Percentiles rank a stretch among this genome's conserved stretches.
Evolutionary conservation across 352 stramenopile genomes (phyloP).

Genomic region (Blastocystis sp.): DNA sequence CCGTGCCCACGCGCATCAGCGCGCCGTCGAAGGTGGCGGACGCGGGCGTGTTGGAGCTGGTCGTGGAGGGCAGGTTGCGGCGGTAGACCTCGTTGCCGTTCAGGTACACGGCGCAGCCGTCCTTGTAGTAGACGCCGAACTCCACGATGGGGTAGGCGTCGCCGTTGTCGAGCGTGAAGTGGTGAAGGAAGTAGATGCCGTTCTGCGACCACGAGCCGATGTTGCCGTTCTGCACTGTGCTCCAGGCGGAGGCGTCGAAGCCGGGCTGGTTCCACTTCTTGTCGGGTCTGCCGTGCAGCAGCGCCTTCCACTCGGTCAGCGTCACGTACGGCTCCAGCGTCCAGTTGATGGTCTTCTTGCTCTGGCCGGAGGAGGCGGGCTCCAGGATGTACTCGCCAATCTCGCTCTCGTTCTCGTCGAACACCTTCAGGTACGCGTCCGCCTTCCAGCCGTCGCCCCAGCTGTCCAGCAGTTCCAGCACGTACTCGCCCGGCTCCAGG

Average conservation of each 20-base stretch:
- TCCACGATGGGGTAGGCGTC: constrained; percentile 53
- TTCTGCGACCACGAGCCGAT: constrained; percentile 29
- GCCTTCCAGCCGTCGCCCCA: constrained; percentile 60
- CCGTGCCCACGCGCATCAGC: constrained; percentile 54
- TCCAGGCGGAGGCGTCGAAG: neutral
- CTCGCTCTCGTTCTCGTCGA: constrained; percentile 13
- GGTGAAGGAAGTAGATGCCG: constrained; percentile 54
- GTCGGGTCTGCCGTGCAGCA: neutral
- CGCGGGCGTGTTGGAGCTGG: constrained; percentile 11
- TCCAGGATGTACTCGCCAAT: neutral
- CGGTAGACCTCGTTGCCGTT: constrained; percentile 54
- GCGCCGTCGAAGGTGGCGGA: constrained; percentile 38
- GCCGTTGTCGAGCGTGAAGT: constrained; percentile 39
- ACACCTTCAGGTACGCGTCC: neutral
- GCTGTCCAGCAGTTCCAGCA: constrained; percentile 26
- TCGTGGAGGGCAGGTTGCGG: constrained; percentile 15
- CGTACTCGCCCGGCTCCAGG: constrained; percentile 46
- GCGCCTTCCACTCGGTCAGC: constrained; percentile 12
- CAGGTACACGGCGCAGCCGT: constrained; percentile 51
- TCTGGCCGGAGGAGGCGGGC: neutral
- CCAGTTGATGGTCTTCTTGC: neutral
- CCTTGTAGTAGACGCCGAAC: constrained; percentile 62
- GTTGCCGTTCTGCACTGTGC: neutral
- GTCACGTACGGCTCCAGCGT: neutral
- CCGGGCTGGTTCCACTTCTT: constrained; percentile 21